Conservation (phyloP, 495 filamentous ascomycete species). For the Penicillium cataractarum region DNA sequence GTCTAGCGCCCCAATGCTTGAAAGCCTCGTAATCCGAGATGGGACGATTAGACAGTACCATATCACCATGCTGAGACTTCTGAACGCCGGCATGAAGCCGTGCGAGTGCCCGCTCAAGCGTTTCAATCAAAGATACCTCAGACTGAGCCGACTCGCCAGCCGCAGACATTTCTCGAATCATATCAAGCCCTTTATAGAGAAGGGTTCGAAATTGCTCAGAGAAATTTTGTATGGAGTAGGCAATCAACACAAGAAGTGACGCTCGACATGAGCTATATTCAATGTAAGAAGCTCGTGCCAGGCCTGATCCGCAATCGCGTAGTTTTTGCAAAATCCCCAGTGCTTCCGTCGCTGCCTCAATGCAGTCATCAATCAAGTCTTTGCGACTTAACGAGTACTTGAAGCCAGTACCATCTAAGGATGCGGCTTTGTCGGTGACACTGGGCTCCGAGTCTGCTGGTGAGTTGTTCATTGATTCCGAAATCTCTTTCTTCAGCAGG, state of each 20-base stretch:
- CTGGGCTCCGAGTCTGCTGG: neutral
- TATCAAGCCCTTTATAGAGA: slow-evolving; percentile 31
- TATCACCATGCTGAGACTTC: neutral
- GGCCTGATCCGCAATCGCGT: slow-evolving; percentile 17
- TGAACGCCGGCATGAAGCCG: slow-evolving; percentile 3
- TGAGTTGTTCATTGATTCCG: slow-evolving; percentile 6
- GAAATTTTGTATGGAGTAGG: slow-evolving; percentile 22
- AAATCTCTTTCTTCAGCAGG: slow-evolving; percentile 24
- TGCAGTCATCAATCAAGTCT: slow-evolving; percentile 4
- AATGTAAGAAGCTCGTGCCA: slow-evolving; percentile 41
- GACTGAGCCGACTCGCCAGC: slow-evolving; percentile 38
- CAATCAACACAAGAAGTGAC: slow-evolving; percentile 39
- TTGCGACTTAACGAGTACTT: neutral
- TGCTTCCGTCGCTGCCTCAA: neutral
- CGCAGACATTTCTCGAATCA: slow-evolving; percentile 42
- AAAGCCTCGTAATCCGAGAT: slow-evolving; percentile 2
- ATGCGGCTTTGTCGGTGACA: neutral
- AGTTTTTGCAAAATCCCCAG: neutral
- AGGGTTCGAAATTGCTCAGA: slow-evolving; percentile 17
- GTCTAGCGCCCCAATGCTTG: slow-evolving; percentile 3
- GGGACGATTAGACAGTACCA: neutral
- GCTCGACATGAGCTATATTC: slow-evolving; percentile 45
- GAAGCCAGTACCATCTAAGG: neutral
- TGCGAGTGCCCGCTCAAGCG: slow-evolving; percentile 34
- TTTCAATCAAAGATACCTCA: slow-evolving; percentile 39